phyloP scores from a whole-genome alignment of 257 asterid species.

The Salvia rosmarinus region DNA sequence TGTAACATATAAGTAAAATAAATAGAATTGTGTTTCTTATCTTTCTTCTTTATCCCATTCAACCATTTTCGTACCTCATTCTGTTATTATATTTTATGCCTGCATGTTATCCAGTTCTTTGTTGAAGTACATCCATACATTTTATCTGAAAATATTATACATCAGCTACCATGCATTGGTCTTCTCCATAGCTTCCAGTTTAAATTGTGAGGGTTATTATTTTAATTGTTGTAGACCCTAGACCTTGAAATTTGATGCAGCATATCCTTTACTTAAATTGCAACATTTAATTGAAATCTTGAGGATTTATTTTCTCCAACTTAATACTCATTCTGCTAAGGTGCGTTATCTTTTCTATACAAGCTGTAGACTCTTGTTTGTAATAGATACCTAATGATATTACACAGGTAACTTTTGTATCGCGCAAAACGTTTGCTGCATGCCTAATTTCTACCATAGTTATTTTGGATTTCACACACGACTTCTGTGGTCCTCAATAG shows the following conservation, averaged over 20 bases:
- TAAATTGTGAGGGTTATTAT: constrained; percentile 13
- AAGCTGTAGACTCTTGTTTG: constrained; percentile 14
- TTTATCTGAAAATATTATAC: background rate
- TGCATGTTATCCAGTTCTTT: background rate
- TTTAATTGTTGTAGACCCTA: background rate
- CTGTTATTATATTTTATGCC: background rate
- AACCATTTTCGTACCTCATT: constrained; percentile 16
- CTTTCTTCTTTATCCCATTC: constrained; percentile 9
- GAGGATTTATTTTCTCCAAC: background rate
- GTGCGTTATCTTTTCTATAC: background rate
- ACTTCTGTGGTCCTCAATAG: constrained; percentile 34
- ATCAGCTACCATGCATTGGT: constrained; percentile 18
- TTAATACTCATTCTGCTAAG: constrained; percentile 16
- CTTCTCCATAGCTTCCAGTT: constrained; percentile 13
- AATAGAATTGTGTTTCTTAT: background rate
- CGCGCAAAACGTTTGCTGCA: constrained; percentile 3
- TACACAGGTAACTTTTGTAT: constrained; percentile 6
- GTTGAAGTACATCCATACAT: constrained; percentile 6
- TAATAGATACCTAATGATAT: constrained; percentile 14
- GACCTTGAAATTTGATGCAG: constrained; percentile 2
- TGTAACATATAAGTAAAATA: background rate
- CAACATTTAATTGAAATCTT: constrained; percentile 1
- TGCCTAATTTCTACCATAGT: constrained; percentile 22
- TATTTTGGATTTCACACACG: background rate
- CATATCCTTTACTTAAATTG: background rate